phyloP scores from a whole-genome alignment of 306 rosid genomes.

The Canavalia gladiata region DNA sequence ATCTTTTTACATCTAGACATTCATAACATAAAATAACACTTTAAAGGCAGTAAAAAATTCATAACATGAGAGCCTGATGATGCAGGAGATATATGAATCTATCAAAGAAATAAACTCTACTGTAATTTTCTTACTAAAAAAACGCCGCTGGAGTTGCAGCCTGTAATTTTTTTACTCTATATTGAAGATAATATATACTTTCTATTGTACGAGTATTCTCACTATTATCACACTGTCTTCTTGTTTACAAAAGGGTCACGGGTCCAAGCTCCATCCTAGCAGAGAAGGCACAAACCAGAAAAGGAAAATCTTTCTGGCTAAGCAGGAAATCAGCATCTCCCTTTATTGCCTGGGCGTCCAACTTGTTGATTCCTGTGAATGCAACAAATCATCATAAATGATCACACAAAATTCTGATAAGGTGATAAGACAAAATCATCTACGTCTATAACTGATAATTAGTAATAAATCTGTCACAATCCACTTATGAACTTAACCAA shows the following conservation, averaged over 20 bases:
- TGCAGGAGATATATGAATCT: not conserved
- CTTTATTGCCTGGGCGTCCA: not conserved
- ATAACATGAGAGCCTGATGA: conserved; percentile 6
- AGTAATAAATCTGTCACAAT: conserved; percentile 4
- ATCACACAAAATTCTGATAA: conserved; percentile 53
- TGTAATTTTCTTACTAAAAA: not conserved
- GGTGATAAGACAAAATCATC: conserved; percentile 58
- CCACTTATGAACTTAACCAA: conserved; percentile 21
- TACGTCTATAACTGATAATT: conserved; percentile 42
- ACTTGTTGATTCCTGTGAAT: conserved; percentile 27
- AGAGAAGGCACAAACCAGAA: not conserved
- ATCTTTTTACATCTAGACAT: conserved; percentile 10
- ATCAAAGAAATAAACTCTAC: not conserved
- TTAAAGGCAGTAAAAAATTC: not conserved
- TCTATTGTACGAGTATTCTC: not conserved
- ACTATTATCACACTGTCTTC: not conserved
- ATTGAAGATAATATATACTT: not conserved
- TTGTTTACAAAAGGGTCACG: not conserved
- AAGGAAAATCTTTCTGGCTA: conserved; percentile 6
- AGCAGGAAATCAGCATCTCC: conserved; percentile 17
- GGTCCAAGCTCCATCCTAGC: not conserved
- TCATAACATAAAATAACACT: not conserved
- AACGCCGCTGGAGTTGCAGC: not conserved
- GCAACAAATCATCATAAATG: conserved; percentile 32
- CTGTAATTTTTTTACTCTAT: not conserved